Evolutionary conservation across 2,329 filamentous ascomycete species (phyloP).

Genomic region (Xylaria sp.): DNA sequence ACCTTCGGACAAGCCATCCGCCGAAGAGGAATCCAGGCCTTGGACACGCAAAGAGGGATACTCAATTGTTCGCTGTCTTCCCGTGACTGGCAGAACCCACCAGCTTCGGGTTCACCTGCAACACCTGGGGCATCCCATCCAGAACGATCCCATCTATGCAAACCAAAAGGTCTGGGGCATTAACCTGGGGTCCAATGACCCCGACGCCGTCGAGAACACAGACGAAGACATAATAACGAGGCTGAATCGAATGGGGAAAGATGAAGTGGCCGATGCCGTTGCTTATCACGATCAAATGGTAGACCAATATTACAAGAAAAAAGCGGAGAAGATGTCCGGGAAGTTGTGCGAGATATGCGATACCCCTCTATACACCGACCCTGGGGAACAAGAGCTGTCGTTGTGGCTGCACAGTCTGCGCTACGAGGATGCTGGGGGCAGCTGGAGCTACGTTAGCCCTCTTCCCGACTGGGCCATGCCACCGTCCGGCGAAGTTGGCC

Average conservation of each 20-base stretch:
- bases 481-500: constrained; percentile 73
- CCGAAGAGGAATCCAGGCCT: constrained; percentile 42
- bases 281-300: constrained; percentile 96
- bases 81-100: constrained; percentile 91
- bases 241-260: constrained; percentile 89
- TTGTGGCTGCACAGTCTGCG: constrained; percentile 92
- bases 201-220: constrained; percentile 70
- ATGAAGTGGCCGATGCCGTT: constrained; percentile 86
- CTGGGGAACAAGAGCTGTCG: constrained; percentile 85
- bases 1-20: constrained; percentile 9
- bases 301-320: constrained; percentile 84
- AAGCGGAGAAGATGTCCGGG: constrained; percentile 93
- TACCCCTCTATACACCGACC: constrained; percentile 91
- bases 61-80: constrained; percentile 91
- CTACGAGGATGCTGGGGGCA: constrained; percentile 82
- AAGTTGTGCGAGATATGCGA: constrained; percentile 79
- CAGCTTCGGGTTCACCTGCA: constrained; percentile 95
- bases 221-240: constrained; percentile 91
- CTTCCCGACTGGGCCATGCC: constrained; percentile 88
- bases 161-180: constrained; percentile 91
- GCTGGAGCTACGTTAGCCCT: constrained; percentile 86
- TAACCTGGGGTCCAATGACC: constrained; percentile 71
- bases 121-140: constrained; percentile 91
- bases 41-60: constrained; percentile 74
- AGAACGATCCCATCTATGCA: constrained; percentile 97